Percentiles rank a stretch among this genome's conserved stretches.
phyloP scores from a whole-genome alignment of 331 rosid genomes.

The Pyracantha coccinea region DNA sequence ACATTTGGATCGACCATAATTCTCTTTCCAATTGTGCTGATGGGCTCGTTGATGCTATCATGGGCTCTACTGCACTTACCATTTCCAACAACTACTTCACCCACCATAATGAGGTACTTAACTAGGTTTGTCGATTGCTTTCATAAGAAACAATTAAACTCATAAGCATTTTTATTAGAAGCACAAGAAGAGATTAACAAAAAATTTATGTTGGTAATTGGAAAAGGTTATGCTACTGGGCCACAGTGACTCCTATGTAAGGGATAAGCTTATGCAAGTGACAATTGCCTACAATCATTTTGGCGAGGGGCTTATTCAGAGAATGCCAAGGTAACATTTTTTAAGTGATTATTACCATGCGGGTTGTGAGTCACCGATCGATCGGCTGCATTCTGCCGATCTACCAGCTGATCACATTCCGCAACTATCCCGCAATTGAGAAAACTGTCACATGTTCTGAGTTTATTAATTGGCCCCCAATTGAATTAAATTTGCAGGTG shows the following conservation, averaged over 20 bases:
- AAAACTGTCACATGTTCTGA: background rate
- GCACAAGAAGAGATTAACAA: background rate
- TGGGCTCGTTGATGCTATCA: slow-evolving; percentile 86
- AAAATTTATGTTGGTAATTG: background rate
- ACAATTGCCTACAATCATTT: slow-evolving; percentile 98
- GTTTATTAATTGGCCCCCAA: background rate
- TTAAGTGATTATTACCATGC: background rate
- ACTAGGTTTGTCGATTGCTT: background rate
- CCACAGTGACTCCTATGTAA: slow-evolving; percentile 77
- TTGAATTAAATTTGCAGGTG: slow-evolving; percentile 49
- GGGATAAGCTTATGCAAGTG: slow-evolving; percentile 93
- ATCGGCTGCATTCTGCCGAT: background rate
- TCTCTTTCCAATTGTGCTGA: slow-evolving; percentile 81
- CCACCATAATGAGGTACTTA: slow-evolving; percentile 71
- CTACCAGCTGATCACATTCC: background rate
- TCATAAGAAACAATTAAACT: too few relatives aligned
- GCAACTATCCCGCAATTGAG: background rate
- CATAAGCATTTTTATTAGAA: too few relatives aligned
- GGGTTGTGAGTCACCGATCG: background rate
- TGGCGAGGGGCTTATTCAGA: slow-evolving; percentile 91
- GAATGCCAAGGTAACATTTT: slow-evolving; percentile 84
- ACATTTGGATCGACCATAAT: slow-evolving; percentile 90
- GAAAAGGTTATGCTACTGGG: slow-evolving; percentile 84
- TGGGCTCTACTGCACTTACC: slow-evolving; percentile 92
- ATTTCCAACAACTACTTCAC: slow-evolving; percentile 90